Base-by-base conservation (phyloP, 2,329 filamentous ascomycete species). In the Xylogone sp. region DNA sequence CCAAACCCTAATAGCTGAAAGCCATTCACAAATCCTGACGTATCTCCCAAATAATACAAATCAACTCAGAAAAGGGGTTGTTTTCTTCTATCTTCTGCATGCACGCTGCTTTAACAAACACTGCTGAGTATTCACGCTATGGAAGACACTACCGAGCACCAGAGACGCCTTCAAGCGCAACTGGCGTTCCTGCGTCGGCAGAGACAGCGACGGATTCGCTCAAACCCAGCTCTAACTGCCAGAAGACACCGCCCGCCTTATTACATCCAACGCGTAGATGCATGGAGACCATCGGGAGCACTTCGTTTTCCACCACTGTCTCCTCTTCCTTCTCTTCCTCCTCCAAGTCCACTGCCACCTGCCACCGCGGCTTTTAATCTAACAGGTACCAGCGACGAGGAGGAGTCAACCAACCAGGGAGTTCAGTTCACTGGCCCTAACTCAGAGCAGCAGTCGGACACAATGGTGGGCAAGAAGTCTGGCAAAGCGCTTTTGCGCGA, bases 391-490 rank as follows among this genome's bases (percentile, higher is more conserved):
- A 19, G 20, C n/a, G 46, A 54, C 16, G 42, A 50, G 3, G 43
- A 50, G 24, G 24, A 27, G 9, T 16, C 34, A 39, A 39, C 8
- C 12, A 16, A 7, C 34, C 10, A 39, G n/a, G 34, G n/a, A 13
- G n/a, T 39, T 16, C 8, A 18, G 34, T 9, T 4, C 8, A 39
- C 8, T 16, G n/a, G 13, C 5, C 5, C 5, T 18, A 18, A 16
- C 34, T 16, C 34, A 39, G n/a, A 39, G 34, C 34, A 18, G 4
- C n/a, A 13, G 12, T 16, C 34, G 13, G 34, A 18, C 59, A 56
- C 46, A 12, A 68, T 68, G 66, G 64, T 62, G 34, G 64, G 66
- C 47, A 68, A 68, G 58, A 68, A 68, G 51, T 65, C 62, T 16
- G 64, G 61, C 13, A 66, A 67, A 58, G 62, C 63, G 56, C 64